Conservation (phyloP, 1,284 basidiomycete species). For the Rhodotorula sp. region DNA sequence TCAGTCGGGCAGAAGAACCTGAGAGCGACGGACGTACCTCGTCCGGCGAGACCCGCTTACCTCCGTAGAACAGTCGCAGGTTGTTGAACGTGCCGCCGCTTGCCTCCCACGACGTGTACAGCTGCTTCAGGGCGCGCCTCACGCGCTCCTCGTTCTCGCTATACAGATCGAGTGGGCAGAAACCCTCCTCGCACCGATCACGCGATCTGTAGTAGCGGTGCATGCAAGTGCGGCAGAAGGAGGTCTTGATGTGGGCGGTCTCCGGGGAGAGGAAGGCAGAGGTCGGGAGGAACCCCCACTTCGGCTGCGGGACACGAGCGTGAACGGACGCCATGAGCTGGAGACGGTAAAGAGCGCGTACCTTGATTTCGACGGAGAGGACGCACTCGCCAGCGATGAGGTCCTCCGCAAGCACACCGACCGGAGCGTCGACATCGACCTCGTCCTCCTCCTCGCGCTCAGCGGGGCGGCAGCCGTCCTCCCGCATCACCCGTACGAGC, state of each 20-base stretch:
- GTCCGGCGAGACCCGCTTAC: conserved; percentile 62
- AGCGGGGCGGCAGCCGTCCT: conserved; percentile 57
- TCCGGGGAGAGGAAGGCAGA: conserved; percentile 61
- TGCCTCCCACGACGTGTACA: conserved; percentile 72
- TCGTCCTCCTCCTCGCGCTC: conserved; percentile 60
- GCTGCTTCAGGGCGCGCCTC: conserved; percentile 62
- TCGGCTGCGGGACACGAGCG: conserved; percentile 66
- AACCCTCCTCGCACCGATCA: conserved; percentile 52
- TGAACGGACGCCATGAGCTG: conserved; percentile 2
- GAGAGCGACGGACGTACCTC: conserved; percentile 55
- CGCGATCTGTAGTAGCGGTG: conserved; percentile 61
- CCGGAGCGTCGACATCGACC: conserved; percentile 62
- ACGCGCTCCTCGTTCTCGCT: conserved; percentile 66
- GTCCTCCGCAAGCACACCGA: conserved; percentile 66
- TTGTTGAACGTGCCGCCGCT: conserved; percentile 72
- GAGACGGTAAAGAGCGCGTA: conserved; percentile 48
- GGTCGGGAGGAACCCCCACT: conserved; percentile 86
- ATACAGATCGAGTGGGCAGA: conserved; percentile 85
- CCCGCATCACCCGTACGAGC: conserved; percentile 58
- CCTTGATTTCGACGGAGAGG: conserved; percentile 84
- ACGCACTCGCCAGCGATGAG: conserved; percentile 59
- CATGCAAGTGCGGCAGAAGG: conserved; percentile 83
- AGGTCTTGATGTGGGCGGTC: conserved; percentile 64
- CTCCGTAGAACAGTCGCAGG: conserved; percentile 71
- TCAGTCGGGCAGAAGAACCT: too few relatives aligned